A percentile compares a stretch with the other conserved stretches of the same genome.
phyloP scores from a whole-genome alignment of 331 rosid genomes.

The Saraca asoca region DNA sequence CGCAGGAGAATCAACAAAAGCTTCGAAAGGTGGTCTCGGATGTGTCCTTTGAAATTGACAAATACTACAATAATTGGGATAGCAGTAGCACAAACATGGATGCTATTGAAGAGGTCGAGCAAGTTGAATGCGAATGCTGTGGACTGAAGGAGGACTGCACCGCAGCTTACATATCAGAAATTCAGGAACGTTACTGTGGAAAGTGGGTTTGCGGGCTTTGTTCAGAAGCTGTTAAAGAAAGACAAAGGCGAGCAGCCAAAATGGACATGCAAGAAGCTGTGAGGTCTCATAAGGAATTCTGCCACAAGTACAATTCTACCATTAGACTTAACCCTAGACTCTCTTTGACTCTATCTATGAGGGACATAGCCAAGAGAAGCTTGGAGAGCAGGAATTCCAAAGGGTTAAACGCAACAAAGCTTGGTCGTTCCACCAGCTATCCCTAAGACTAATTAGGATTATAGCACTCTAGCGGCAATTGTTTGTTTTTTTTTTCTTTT shows the following conservation, averaged over 20 bases:
- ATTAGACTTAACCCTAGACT: constrained; percentile 66
- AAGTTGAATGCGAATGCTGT: constrained; percentile 67
- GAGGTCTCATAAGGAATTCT: constrained; percentile 49
- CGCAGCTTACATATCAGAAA: constrained; percentile 43
- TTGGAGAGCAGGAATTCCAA: constrained; percentile 40
- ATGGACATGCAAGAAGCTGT: constrained; percentile 48
- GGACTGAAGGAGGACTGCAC: constrained; percentile 74
- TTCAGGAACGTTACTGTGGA: constrained; percentile 44
- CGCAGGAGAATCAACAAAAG: constrained; percentile 35
- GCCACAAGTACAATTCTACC: constrained; percentile 45
- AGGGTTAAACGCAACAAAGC: constrained; percentile 21
- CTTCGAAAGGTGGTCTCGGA: constrained; percentile 45
- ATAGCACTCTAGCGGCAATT: neutral
- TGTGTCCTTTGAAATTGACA: constrained; percentile 37
- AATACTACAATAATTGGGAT: constrained; percentile 24
- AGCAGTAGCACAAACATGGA: constrained; percentile 21
- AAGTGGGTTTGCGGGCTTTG: constrained; percentile 82
- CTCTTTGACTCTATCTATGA: constrained; percentile 59
- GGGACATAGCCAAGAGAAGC: constrained; percentile 59
- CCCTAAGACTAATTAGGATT: constrained; percentile 13
- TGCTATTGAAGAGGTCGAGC: constrained; percentile 37
- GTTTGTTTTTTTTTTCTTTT: no score
- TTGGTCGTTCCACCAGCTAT: constrained; percentile 52
- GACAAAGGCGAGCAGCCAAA: constrained; percentile 10
- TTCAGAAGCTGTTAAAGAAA: constrained; percentile 70